Evolutionary conservation across 345 rosid genomes (phyloP).

Genomic region (Arabidopsis thaliana): TAIR10.1 NC_003071.7:1096501-1097000

Average conservation of each 20-base stretch:
- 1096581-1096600: slow-evolving; percentile 81
- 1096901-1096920: neutral
- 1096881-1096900: neutral
- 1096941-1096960: slow-evolving; percentile 1
- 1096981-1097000: slow-evolving; percentile 25
- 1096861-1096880: neutral
- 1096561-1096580: slow-evolving; percentile 88
- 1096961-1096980: slow-evolving; percentile 32
- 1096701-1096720: slow-evolving; percentile 44
- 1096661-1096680: slow-evolving; percentile 73
- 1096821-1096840: neutral
- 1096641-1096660: slow-evolving; percentile 71
- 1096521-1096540: neutral
- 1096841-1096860: neutral
- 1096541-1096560: slow-evolving; percentile 58
- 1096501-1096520: neutral
- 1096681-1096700: slow-evolving; percentile 82
- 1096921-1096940: slow-evolving; percentile 3
- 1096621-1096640: slow-evolving; percentile 62
- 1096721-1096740: neutral
- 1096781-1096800: slow-evolving; percentile 11
- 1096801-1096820: neutral
- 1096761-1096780: slow-evolving; percentile 3
- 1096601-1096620: slow-evolving; percentile 90
- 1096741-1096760: neutral